Evolutionary conservation across 352 stramenopile genomes (phyloP), one percentile per base, ranked within the genome.

Genomic region (Globisporangium abappressorium): DNA sequence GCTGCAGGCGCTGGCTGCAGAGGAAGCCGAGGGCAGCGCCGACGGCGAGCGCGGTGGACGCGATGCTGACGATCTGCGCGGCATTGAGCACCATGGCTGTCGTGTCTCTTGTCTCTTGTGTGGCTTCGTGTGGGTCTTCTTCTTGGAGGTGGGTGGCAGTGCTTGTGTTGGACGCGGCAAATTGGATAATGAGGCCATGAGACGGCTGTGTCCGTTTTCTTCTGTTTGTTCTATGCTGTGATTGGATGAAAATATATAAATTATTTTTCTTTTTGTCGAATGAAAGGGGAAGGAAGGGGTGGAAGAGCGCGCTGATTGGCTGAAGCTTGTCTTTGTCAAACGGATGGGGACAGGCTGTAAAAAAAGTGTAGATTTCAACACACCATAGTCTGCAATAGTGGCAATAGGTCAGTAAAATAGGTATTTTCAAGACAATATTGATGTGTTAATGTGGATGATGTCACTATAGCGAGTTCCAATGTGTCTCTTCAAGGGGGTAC

Each of bases 61-160:
- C 66, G 63, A 87, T 71, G 63, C 73, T 81, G 33, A 76, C 55
- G 57, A 84, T 64, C 53, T 90, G 62, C 57, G 77, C 82, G 41
- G 77, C 67, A 53, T 75, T 24, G 57, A 62, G 77, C 47, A 90
- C 78, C 80, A 89, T 89, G 53, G 20, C 36, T 33, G 14, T 47
- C 38, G n/a, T 18, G 41, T 49, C 20, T 49, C 20, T 5, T 18
- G 38, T 43, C 36, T 43, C 22, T 47, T 57, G 41, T 43, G 26
- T 28, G n/a, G 20, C 36, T 55, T 64, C 18, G 34, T 18, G 1
- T 59, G 4, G 24, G 18, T 15, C 22, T 26, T 58, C 24, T 8
- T 59, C 12, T 1, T 59, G 26, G 9, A 43, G 26, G 54, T 59
- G 26, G 54, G 54, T 36, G 12, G 54, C 14, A 41, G 14, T 24